Percentiles rank a stretch among this genome's conserved stretches.
These are phyloP conservation scores for Coemansia sp. DNA, from an alignment of 192 early-diverging fungal species.

Conservation along the genomic window DNA sequence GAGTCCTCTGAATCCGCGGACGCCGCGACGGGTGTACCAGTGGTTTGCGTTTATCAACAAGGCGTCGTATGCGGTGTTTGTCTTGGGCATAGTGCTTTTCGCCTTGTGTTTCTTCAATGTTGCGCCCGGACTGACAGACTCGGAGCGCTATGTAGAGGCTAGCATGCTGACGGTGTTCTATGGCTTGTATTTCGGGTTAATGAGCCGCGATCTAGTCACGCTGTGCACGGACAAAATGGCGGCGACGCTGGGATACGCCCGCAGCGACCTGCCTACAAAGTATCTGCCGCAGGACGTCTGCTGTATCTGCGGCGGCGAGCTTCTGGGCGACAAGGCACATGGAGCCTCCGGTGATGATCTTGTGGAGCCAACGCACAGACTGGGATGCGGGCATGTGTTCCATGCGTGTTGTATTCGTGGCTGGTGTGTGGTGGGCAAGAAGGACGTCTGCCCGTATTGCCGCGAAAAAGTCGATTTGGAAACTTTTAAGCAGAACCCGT, in stretches of 20 bases:
- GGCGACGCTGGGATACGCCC: constrained; percentile 43
- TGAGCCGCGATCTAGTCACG: constrained; percentile 50
- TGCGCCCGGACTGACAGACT: constrained; percentile 41
- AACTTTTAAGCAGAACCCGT: constrained; percentile 43
- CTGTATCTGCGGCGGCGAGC: constrained; percentile 42
- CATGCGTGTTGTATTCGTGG: constrained; percentile 56
- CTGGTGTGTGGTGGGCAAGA: constrained; percentile 56
- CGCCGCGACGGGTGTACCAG: constrained; percentile 49
- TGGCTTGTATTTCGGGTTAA: constrained; percentile 49
- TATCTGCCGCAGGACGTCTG: constrained; percentile 34
- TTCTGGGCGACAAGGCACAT: constrained; percentile 3
- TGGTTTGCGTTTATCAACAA: constrained; percentile 54
- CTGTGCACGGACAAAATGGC: constrained; percentile 53
- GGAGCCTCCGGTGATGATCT: neutral
- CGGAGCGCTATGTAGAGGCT: constrained; percentile 23
- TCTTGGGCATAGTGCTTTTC: constrained; percentile 31
- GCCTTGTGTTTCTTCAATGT: constrained; percentile 40
- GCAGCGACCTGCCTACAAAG: constrained; percentile 37
- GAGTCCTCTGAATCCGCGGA: constrained; percentile 30
- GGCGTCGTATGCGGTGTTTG: constrained; percentile 39
- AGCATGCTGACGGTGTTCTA: constrained; percentile 42
- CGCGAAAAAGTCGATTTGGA: constrained; percentile 53
- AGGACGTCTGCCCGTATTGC: constrained; percentile 54
- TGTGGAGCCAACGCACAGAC: constrained; percentile 36
- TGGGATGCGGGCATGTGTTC: constrained; percentile 51